Conservation (phyloP, 345 rosid species). For the Ricinus communis region DNA sequence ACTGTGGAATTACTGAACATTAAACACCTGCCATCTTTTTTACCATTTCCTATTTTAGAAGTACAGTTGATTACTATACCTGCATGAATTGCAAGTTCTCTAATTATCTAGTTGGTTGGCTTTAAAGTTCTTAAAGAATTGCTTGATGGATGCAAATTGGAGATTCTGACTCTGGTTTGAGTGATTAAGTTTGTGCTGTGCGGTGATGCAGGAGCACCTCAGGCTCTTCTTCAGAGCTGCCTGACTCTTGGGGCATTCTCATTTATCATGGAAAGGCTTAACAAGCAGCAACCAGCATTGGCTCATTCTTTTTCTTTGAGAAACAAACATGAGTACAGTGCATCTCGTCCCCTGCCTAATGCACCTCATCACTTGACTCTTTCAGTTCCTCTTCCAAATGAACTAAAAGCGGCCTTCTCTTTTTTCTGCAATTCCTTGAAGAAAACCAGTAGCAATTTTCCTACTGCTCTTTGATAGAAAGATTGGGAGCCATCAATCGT, state of each 20-base stretch:
- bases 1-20: background rate
- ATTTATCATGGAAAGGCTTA: conserved; percentile 66
- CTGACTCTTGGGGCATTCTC: conserved; percentile 87
- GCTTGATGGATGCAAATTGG: background rate
- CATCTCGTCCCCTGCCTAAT: conserved; percentile 27
- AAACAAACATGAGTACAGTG: conserved; percentile 18
- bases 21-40: background rate
- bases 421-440: conserved; percentile 60
- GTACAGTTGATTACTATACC: background rate
- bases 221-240: conserved; percentile 72
- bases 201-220: conserved; percentile 61
- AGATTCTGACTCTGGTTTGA: no score
- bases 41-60: background rate
- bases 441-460: conserved; percentile 38
- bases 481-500: background rate
- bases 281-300: conserved; percentile 76
- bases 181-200: conserved; percentile 6
- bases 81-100: background rate
- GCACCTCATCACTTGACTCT: conserved; percentile 36
- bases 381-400: conserved; percentile 58
- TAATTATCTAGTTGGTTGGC: background rate
- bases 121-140: background rate
- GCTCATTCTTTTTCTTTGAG: conserved; percentile 53
- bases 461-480: conserved; percentile 26
- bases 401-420: conserved; percentile 64